Evolutionary conservation across 495 filamentous ascomycete species (phyloP).

Genomic region (Platismatia glauca): DNA sequence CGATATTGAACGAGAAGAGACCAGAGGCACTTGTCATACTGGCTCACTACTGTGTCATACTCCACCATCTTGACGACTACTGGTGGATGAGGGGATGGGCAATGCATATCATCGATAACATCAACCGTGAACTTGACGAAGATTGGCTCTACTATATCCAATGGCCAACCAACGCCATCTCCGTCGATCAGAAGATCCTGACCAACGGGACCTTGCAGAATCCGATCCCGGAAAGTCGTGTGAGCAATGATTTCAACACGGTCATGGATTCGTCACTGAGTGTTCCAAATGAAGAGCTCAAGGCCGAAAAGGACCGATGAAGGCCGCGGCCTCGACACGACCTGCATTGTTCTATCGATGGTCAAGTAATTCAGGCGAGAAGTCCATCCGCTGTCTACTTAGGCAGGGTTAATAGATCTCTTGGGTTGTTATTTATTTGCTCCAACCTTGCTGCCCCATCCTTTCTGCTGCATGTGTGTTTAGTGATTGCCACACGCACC

Average conservation of each 20-base stretch:
- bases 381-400: not conserved
- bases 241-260: conserved; percentile 10
- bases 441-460: not conserved
- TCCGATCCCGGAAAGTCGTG: conserved; percentile 11
- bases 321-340: not conserved
- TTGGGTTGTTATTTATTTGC: not conserved
- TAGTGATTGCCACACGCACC: not conserved
- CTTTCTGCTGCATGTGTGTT: not conserved
- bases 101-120: conserved; percentile 25
- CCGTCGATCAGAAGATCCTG: conserved; percentile 11
- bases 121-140: conserved; percentile 23
- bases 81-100: conserved; percentile 48
- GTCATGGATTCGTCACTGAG: conserved; percentile 9
- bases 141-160: conserved; percentile 26
- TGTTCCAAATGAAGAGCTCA: conserved; percentile 5
- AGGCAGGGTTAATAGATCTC: not conserved
- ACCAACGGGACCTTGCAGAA: conserved; percentile 13
- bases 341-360: not conserved
- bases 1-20: conserved; percentile 39
- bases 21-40: conserved; percentile 48
- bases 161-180: conserved; percentile 25
- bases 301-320: conserved; percentile 1
- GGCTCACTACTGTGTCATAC: conserved; percentile 42
- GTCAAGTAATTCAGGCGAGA: not conserved
- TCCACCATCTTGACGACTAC: conserved; percentile 39